These are phyloP conservation scores for Leccinum uliginosum DNA, from an alignment of 768 basidiomycete genomes.

Conservation along the genomic window DNA sequence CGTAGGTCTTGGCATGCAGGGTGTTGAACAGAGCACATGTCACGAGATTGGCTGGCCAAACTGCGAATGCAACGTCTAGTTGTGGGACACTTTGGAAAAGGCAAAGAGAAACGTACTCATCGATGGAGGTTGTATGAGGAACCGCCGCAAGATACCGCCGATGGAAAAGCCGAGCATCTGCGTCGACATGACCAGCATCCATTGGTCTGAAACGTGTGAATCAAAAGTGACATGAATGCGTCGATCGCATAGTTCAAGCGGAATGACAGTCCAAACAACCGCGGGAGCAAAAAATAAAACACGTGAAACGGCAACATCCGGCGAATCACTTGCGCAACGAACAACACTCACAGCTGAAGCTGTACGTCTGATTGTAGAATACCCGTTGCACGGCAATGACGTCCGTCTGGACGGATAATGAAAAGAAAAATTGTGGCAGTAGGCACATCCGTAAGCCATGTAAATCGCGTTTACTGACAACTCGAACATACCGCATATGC, in stretches of 20 bases:
- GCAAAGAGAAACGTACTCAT: slow-evolving; percentile 44
- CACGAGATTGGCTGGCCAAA: slow-evolving; percentile 73
- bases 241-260: background rate
- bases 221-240: background rate
- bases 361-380: slow-evolving; percentile 56
- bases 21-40: slow-evolving; percentile 72
- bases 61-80: slow-evolving; percentile 38
- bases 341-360: slow-evolving; percentile 41
- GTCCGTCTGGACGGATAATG: slow-evolving; percentile 42
- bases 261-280: background rate
- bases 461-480: background rate
- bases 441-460: background rate
- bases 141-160: slow-evolving; percentile 55
- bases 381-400: slow-evolving; percentile 70
- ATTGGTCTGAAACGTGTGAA: slow-evolving; percentile 37
- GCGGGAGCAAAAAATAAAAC: background rate
- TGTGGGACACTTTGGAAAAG: background rate
- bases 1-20: slow-evolving; percentile 52
- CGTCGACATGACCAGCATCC: slow-evolving; percentile 66
- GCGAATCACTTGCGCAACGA: background rate
- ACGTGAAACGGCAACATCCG: background rate
- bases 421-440: background rate
- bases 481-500: slow-evolving; percentile 41
- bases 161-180: slow-evolving; percentile 65
- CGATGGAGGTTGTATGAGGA: slow-evolving; percentile 60